These are phyloP conservation scores for Paulownia fortunei DNA, from an alignment of 257 asterid genomes.

Conservation along the genomic window DNA sequence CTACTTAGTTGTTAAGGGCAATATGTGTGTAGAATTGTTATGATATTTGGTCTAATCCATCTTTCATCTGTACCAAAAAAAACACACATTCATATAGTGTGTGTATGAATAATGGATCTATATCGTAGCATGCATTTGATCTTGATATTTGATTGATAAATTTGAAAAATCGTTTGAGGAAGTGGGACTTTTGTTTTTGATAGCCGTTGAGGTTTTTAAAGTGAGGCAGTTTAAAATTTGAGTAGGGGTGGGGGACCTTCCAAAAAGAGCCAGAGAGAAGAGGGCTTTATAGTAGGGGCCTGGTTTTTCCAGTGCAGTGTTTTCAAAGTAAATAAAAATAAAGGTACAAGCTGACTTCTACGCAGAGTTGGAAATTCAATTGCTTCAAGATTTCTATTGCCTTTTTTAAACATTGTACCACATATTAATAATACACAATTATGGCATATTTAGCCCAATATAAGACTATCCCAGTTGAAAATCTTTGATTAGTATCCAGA, in stretches of 20 bases:
- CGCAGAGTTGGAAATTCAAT: background rate
- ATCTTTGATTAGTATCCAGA: too few species aligned
- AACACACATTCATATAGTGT: too few species aligned
- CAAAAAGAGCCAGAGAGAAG: background rate
- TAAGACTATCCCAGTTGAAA: too few species aligned
- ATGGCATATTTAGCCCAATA: too few species aligned
- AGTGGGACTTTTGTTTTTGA: background rate
- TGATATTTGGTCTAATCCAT: too few species aligned
- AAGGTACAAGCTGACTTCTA: background rate
- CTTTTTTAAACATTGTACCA: too few species aligned
- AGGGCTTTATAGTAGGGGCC: background rate
- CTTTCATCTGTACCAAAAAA: too few species aligned
- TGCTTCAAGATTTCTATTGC: background rate
- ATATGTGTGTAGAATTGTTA: background rate
- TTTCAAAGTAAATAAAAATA: background rate
- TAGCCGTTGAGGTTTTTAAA: background rate
- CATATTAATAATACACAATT: too few species aligned
- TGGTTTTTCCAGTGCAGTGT: background rate
- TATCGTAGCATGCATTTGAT: too few species aligned
- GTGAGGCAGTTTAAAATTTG: slow-evolving; percentile 6
- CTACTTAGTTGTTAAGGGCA: background rate
- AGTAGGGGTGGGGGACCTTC: background rate
- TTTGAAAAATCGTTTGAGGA: background rate
- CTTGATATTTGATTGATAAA: background rate
- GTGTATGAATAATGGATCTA: too few species aligned